Percentiles rank a stretch among this genome's conserved stretches.
Evolutionary conservation across 2,329 filamentous ascomycete species (phyloP).

Genomic region (Cladosporium sp.): DNA sequence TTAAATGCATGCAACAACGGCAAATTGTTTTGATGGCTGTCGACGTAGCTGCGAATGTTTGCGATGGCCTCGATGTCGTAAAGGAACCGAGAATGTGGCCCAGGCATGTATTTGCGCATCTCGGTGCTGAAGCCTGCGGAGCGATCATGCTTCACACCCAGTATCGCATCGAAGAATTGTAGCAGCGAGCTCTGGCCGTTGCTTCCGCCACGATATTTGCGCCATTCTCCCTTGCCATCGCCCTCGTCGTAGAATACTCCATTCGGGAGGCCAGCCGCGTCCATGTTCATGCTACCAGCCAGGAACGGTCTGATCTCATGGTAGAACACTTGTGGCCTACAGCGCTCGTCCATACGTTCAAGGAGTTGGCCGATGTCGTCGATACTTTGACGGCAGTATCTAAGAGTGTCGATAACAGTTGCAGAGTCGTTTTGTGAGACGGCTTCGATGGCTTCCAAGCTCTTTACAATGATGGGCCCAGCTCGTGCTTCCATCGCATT

Average conservation of each 20-base stretch:
- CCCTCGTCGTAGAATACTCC: slow-evolving; percentile 58
- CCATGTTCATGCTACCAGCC: slow-evolving; percentile 58
- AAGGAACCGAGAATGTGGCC: slow-evolving; percentile 54
- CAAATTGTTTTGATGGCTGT: slow-evolving; percentile 37
- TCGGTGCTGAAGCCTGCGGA: slow-evolving; percentile 37
- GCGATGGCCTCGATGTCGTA: slow-evolving; percentile 48
- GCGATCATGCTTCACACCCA: slow-evolving; percentile 51
- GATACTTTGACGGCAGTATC: slow-evolving; percentile 46
- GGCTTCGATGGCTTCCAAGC: slow-evolving; percentile 52
- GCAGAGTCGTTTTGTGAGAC: slow-evolving; percentile 42
- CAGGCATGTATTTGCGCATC: slow-evolving; percentile 59
- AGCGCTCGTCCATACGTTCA: slow-evolving; percentile 55
- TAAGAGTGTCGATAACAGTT: slow-evolving; percentile 44
- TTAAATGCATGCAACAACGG: slow-evolving; percentile 50
- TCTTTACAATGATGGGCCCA: slow-evolving; percentile 47
- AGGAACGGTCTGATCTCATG: slow-evolving; percentile 55
- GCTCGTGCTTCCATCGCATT: slow-evolving; percentile 56
- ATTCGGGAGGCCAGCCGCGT: slow-evolving; percentile 51
- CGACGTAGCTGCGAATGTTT: slow-evolving; percentile 51
- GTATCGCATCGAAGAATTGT: slow-evolving; percentile 56
- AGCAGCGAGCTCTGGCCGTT: slow-evolving; percentile 59
- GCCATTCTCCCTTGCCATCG: slow-evolving; percentile 51
- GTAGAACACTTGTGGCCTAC: slow-evolving; percentile 53
- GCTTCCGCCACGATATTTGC: slow-evolving; percentile 55
- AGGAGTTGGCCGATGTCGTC: slow-evolving; percentile 46